Evolutionary conservation across 371 early-diverging fungal species (phyloP), one percentile per base, ranked within the genome.

Genomic region (Mucor saturninus): DNA sequence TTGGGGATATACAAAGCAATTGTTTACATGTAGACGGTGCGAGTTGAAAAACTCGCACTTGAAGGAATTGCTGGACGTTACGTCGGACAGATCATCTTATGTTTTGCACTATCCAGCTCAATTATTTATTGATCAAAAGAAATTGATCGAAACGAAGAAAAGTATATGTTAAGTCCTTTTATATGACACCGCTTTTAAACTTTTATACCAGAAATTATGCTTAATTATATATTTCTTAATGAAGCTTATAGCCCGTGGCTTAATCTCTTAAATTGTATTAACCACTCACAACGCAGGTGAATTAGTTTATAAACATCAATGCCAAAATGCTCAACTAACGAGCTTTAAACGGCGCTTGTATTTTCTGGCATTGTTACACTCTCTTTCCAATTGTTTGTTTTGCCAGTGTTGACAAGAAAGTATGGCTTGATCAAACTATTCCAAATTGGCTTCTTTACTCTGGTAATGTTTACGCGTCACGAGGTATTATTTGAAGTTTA

Each of bases 291-390:
- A 21, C 21, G 21, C 21, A 21, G 21, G 21, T 21, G 21, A 21
- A 21, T 21, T 21, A 21, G 21, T 21, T 21, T 21, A 21, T 21
- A 21, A 21, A 1, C 21, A 21, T 21, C 21, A 21, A 21, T 21
- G 21, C 21, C 21, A 21, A 21, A 21, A 21, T 21, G 21, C 62
- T 60, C 65, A 4, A 60, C 86, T 6, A 71, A 74, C 6, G 74
- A 83, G 29, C 84, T 90, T 32, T 90, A 90, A n/a, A 48, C 79
- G 9, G 80, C 85, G 0, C 70, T 92, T 43, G 75, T 85, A n/a
- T 65, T 85, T 40, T 71, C 83, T 15, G 87, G 89, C 5, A 52
- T 79, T 0, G 50, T 84, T 1, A 83, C 85, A 0, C 45, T 93
- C 1, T 58, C 83, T 39, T 54, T 81, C 29, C 92, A 91, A 61